Base-by-base conservation (phyloP, 2,329 filamentous ascomycete genomes). In the Penicillium capsulatum region DNA sequence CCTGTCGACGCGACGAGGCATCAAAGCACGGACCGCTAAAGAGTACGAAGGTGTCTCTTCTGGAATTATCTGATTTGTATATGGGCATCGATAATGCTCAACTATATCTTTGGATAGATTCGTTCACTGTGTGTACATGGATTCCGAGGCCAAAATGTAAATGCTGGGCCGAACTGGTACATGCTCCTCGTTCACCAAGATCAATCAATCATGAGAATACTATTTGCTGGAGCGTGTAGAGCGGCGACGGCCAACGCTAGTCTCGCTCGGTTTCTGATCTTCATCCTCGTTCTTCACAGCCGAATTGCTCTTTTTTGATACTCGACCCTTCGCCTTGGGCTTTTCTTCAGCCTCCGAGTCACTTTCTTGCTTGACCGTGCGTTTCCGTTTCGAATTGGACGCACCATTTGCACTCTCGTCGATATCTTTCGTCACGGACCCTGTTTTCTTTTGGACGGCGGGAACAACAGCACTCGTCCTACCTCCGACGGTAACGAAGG, bases 381-480 rank as follows among this genome's bases (percentile, higher is more conserved):
- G 59, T 31, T 65, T 64, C 35, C 65, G 57, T 40, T 65, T 66
- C 3, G 53, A 41, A 17, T 50, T 42, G 27, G 53, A 33, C 5
- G 47, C 47, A 9, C 41, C 49, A 33, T 51, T 48, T 15, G 41
- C 42, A 30, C 58, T 48, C 19, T 60, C 57, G 3, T 55, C 65
- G n/a, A 71, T 59, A 44, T 78, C 77, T 4, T 72, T 76, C 13
- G 75, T 71, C 11, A 80, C 76, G 20, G 72, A 68, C 2, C 74
- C 78, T 2, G 77, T 81, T 72, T 94, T 95, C 71, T 89, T 94
- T 69, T 97, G 92, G 17, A 92, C 69, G 9, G 74, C 80, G 0
- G 89, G 89, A 0, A 94, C 88, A 36, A 91, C 84, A 33, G 90
- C 94, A 57, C 87, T 95, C 3, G 92, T 97, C 31, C 92, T 74